A percentile compares a stretch with the other conserved stretches of the same genome.
phyloP scores from a whole-genome alignment of 805 yeast genomes.

The Tetrapisispora iriomotensis region DNA sequence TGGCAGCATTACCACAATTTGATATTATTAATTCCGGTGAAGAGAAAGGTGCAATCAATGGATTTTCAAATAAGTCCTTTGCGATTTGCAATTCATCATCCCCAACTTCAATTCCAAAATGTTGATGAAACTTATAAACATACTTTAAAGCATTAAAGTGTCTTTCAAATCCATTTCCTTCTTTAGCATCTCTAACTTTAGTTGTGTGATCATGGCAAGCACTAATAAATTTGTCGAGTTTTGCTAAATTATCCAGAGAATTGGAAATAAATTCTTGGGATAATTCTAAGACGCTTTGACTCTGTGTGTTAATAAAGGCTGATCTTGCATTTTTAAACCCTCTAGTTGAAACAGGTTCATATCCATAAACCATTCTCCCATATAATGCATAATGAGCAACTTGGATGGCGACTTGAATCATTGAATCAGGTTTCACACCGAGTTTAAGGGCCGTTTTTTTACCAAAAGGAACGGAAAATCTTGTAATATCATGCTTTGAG shows the following conservation, averaged over 20 bases:
- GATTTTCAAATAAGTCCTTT: conserved; percentile 37
- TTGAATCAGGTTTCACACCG: conserved; percentile 83
- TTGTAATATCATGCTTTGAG: conserved; percentile 67
- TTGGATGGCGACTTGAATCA: conserved; percentile 83
- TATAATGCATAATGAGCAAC: conserved; percentile 84
- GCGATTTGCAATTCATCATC: conserved; percentile 28
- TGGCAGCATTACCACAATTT: conserved; percentile 88
- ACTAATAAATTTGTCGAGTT: conserved; percentile 33
- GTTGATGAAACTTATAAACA: conserved; percentile 34
- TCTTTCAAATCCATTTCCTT: conserved; percentile 62
- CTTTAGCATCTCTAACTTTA: conserved; percentile 42
- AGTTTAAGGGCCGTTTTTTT: conserved; percentile 63
- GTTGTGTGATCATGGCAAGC: conserved; percentile 44
- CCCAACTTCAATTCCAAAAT: conserved; percentile 27
- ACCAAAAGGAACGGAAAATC: conserved; percentile 68
- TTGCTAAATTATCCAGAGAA: conserved; percentile 39
- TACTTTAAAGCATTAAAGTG: conserved; percentile 58
- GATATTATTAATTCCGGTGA: conserved; percentile 43
- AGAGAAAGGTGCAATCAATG: conserved; percentile 29
- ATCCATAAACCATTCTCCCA: conserved; percentile 80
- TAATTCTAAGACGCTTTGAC: conserved; percentile 37
- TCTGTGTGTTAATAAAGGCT: conserved; percentile 58
- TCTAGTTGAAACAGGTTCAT: conserved; percentile 82
- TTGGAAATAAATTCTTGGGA: conserved; percentile 60
- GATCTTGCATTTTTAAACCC: conserved; percentile 60